A percentile compares a stretch with the other conserved stretches of the same genome.
Evolutionary conservation across 1,139 yeast genomes (phyloP).

Genomic region (Magnusiomyces magnusii): DNA sequence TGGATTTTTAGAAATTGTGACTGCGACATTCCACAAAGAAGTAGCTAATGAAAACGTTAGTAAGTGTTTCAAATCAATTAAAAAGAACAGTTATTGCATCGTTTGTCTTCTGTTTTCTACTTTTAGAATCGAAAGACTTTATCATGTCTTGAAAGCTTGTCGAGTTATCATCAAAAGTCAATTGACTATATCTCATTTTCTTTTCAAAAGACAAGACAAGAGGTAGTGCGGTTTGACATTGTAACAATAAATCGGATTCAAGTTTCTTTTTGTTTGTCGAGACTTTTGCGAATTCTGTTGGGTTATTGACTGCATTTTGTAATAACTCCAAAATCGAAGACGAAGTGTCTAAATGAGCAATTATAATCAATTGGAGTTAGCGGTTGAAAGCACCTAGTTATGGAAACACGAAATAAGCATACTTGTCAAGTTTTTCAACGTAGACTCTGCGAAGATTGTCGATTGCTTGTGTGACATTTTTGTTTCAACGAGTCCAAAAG

Average conservation of each 20-base stretch:
- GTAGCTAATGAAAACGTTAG: constrained; percentile 4
- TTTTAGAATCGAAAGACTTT: constrained; percentile 11
- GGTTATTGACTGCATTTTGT: background rate
- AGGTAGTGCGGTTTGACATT: constrained; percentile 16
- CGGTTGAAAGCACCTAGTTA: no score
- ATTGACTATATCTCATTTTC: constrained; percentile 4
- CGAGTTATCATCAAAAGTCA: background rate
- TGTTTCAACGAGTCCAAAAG: no score
- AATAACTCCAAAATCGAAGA: background rate
- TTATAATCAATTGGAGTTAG: no score
- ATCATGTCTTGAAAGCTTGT: background rate
- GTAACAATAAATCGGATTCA: constrained; percentile 3
- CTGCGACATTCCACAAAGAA: constrained; percentile 3
- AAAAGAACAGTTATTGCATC: no score
- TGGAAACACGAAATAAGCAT: no score
- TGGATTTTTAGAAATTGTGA: background rate
- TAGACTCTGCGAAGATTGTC: constrained; percentile 1
- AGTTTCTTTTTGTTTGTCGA: background rate
- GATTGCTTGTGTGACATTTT: background rate
- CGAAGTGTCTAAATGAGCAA: background rate
- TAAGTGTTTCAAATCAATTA: background rate
- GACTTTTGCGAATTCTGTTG: background rate
- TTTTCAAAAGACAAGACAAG: constrained; percentile 15
- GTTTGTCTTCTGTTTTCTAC: constrained; percentile 2
- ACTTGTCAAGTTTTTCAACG: constrained; percentile 5